Base-by-base conservation (phyloP, 805 yeast species). In the Yamadazyma paraphyllophila region DNA sequence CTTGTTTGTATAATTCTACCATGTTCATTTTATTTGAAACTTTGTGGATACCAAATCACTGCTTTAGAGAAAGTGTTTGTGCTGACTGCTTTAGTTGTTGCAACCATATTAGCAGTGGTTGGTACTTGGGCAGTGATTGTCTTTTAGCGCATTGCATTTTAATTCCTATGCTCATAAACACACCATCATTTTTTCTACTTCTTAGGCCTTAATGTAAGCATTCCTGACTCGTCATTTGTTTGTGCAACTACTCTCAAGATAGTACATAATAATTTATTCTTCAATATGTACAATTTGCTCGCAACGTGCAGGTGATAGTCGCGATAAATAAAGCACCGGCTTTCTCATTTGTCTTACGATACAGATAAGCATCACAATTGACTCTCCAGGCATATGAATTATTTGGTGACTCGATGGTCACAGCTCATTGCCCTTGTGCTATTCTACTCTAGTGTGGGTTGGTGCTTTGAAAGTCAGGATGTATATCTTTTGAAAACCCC, bases 1-100 rank as follows among this genome's bases (percentile, higher is more conserved):
- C 70, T 83, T 2, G 80, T 89, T 30, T 90, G 97, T 62, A 69
- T 89, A 44, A 83, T 88, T 15, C 72, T 89, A 17, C 97, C 97
- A 2, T 69, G 88, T 16, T 57, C 77, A 9, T 90, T 89, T 61
- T 88, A 90, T 64, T 59, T 85, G 48, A 73, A 66, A 50, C 70
- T 84, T 32, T 84, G 82, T 58, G 62, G 61, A 3, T 57, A 64
- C 3, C 70, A 74, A 11, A 63, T 83, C 31, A 56, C 73, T 4
- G 51, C 53, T 7, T 47, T 59, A 43, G 81, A 80, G 53, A 68
- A 47, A 39, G 11, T 63, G 1, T 45, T 67, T 2, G 74, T 84
- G 36, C 57, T 69, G 45, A 14, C 61, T n/a, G 74, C 79, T 12
- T 69, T 83, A 32, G 42, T 61, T 1, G 45, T 77, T 4, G 74